Evolutionary conservation across 2,329 filamentous ascomycete species (phyloP), one percentile per base, ranked within the genome.

Genomic region (Hymenotorrendiella dingleyae): DNA sequence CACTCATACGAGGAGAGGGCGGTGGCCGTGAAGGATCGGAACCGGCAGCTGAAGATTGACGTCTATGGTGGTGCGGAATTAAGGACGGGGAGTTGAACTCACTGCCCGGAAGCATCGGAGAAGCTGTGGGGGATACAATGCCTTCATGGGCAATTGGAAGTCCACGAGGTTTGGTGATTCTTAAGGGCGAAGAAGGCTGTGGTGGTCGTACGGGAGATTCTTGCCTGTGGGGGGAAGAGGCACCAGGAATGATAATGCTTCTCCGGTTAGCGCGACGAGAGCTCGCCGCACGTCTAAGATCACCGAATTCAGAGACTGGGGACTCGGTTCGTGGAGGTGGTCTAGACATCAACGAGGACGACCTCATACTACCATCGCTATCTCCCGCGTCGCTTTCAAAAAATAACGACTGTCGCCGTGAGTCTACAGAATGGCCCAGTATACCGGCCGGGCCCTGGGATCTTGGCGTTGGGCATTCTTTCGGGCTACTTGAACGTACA

Each of bases 41-140:
- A 22, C 91, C 84, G 21, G 87, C 85, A 12, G 89, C 84, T 8
- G 93, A 97, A 0, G 93, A 97, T 61, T 96, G 89, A 46, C 93
- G 79, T 46, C 93, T 80, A 61, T 95, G 89, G 55, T 90, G 86
- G 41, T 73, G 70, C 14, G 74, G 67, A 39, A 80, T 64, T 42
- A 84, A 69, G 28, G 80, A 72, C 11, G 86, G 86, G 5, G 87
- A 90, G 43, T 78, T 80, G 53, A 93, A 86, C 53, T 97, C 91
- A 56, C 84, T 86, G 10, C 80, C 78, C 1, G 86, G 81, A 24
- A 96, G 75, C 63, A 94, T 84, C 1, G 93, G 93, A 1, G 93
- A 98, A 2, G 85, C 84, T 52, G 95, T 84, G 0, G 93, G 93
- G 4, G 93, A 97, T 10, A 80, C 78, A 28, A 94, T 61, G 17